Base-by-base conservation (phyloP, 2,329 filamentous ascomycete species). In the Cladosporium sp. region DNA sequence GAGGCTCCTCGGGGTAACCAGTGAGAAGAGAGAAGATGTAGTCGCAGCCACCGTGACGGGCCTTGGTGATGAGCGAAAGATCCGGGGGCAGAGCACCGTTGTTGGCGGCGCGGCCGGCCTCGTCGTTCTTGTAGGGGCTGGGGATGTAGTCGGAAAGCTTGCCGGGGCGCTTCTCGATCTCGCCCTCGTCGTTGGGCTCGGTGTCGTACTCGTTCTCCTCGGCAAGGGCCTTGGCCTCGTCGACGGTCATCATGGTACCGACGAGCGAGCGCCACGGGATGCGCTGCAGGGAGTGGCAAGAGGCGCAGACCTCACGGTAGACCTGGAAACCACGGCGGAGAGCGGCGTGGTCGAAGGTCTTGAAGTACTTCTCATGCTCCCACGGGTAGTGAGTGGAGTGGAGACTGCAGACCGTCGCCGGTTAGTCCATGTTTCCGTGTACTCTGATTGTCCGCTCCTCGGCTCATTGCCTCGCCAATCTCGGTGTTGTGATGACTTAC, bases 271-370 rank as follows among this genome's bases (percentile, higher is more conserved):
- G 89, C 83, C 95, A 99, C 54, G 93, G 92, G 54, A 99, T 84
- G 78, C 93, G 89, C 74, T 80, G 85, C 58, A 99, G 85, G 57
- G 93, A 99, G 81, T 99, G 93, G 83, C 93, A 99, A 64, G 89
- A 89, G 56, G 91, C 84, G 82, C 93, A 99, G 68, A 99, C 93
- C 78, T 99, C 93, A 64, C 86, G 89, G 82, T 99, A 99, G 70
- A 99, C 93, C 78, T 96, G 91, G 84, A 97, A 99, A 76, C 93
- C 93, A 79, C 93, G 91, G 73, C 93, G 93, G 61, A 99, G 90
- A 88, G 90, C 86, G 75, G 88, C 85, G 77, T 97, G 92, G 68
- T 99, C 93, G 71, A 92, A 99, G 63, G 93, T 96, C 82, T 95
- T 96, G 73, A 84, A 79, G 81, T 85, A 90, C 76, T 93, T 85